A percentile compares a stretch with the other conserved stretches of the same genome.
Conservation (phyloP, 2,329 filamentous ascomycete species). For the Aureobasidium sp. region DNA sequence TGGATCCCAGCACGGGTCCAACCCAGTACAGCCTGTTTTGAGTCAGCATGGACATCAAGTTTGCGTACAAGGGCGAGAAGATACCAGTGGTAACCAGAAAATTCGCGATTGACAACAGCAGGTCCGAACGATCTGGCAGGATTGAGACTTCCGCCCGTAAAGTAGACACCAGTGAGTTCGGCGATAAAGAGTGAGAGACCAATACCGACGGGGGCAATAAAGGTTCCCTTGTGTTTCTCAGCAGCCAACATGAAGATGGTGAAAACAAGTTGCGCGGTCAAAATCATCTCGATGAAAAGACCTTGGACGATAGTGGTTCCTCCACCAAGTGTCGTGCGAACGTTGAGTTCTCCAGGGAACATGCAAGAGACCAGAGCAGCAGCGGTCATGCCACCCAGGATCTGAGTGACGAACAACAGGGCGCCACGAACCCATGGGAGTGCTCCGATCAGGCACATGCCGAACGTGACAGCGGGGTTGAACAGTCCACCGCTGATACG, state of each 20-base stretch:
- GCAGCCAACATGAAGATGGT: constrained; percentile 37
- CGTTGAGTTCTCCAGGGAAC: constrained; percentile 33
- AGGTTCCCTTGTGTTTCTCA: constrained; percentile 38
- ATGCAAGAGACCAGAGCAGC: constrained; percentile 30
- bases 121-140: constrained; percentile 32
- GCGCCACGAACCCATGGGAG: constrained; percentile 30
- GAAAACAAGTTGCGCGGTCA: constrained; percentile 36
- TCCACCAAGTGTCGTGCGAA: constrained; percentile 29
- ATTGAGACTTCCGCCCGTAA: constrained; percentile 28
- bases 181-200: constrained; percentile 42
- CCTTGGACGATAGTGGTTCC: constrained; percentile 33
- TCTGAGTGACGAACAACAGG: constrained; percentile 32
- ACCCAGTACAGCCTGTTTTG: constrained; percentile 29
- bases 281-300: constrained; percentile 36
- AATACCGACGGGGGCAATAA: constrained; percentile 38
- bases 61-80: too few relatives aligned
- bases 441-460: constrained; percentile 32
- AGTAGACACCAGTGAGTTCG: constrained; percentile 37
- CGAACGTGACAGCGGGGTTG: constrained; percentile 34
- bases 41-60: too few relatives aligned
- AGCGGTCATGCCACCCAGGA: constrained; percentile 33
- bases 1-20: constrained; percentile 26
- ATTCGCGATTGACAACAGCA: constrained; percentile 25
- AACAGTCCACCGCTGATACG: constrained; percentile 32
- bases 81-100: constrained; percentile 28